Conservation (phyloP, 345 rosid species). For the Draba incana region DNA sequence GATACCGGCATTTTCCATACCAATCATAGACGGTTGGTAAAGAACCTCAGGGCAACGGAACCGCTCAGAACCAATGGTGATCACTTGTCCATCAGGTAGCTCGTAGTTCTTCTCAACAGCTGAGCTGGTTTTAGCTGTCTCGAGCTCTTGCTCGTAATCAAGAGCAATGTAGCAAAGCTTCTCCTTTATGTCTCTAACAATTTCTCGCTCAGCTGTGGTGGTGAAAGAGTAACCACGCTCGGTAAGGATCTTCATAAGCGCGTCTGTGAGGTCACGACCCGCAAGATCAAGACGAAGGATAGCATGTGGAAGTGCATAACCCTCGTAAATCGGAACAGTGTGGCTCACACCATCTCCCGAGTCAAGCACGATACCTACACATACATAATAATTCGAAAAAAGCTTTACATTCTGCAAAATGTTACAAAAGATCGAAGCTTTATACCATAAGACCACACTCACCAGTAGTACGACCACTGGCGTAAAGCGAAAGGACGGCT, state of each 20-base stretch:
- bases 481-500: conserved; percentile 93
- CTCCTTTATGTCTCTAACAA: conserved; percentile 95
- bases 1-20: conserved; percentile 94
- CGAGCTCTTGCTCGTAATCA: conserved; percentile 92
- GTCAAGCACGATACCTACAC: conserved; percentile 84
- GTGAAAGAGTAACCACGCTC: conserved; percentile 98
- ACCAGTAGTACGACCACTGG: conserved; percentile 99
- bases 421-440: conserved; percentile 11
- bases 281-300: conserved; percentile 93
- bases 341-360: conserved; percentile 97
- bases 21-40: conserved; percentile 94
- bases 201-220: conserved; percentile 96
- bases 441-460: conserved; percentile 32
- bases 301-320: conserved; percentile 87
- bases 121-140: conserved; percentile 83
- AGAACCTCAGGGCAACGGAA: conserved; percentile 97
- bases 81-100: conserved; percentile 87
- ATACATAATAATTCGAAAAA: neutral
- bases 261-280: conserved; percentile 91
- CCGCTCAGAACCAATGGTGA: conserved; percentile 90
- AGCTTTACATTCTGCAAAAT: neutral
- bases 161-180: conserved; percentile 89
- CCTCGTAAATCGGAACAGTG: conserved; percentile 90
- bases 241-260: conserved; percentile 83
- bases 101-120: conserved; percentile 90